Base-by-base conservation (phyloP, 2,329 filamentous ascomycete species). In the Aspergillus quadricinctus region DNA sequence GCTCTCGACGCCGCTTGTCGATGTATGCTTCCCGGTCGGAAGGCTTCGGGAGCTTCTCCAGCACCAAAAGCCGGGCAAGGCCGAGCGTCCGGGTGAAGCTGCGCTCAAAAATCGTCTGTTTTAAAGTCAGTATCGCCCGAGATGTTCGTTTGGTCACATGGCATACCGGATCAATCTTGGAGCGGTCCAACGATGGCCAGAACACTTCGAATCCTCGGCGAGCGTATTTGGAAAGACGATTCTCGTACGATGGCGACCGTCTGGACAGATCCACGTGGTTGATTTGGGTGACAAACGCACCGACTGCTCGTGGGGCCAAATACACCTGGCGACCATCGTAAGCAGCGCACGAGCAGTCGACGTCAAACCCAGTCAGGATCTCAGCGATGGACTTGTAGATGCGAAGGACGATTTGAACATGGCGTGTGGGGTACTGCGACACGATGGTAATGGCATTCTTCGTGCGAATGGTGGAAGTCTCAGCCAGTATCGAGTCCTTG, bases 371-470 rank as follows among this genome's bases (percentile, higher is more conserved):
- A 3, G 90, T 91, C 25, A 96, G 80, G 37, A 96, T 92, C 70
- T 95, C 89, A 1, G 89, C 88, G 48, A 95, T 76, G 0, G 87
- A 92, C 66, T 90, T 90, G 77, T 96, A 95, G 40, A 94, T 85
- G 37, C 90, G 87, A 29, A 95, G 80, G 23, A 96, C 90, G 64
- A 96, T 91, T 79, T 93, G 89, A 3, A 95, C 82, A 69, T 95
- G 90, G 2, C 91, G 86, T 37, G 86, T 90, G 0, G 90, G 91
- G 67, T 94, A 92, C 70, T 93, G 87, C 48, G 87, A 90, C 35
- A 84, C 89, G 67, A 96, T 94, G 0, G 91, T 95, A 56, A 96
- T 86, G 9, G 90, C 88, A 66, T 95, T 88, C 77, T 93, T 95
- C 19, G 91, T 95, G 37, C 91, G 83, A 48, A 96, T 84, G 0